Conservation (phyloP, 495 filamentous ascomycete species). For the Aspergillus coremiiformis region DNA sequence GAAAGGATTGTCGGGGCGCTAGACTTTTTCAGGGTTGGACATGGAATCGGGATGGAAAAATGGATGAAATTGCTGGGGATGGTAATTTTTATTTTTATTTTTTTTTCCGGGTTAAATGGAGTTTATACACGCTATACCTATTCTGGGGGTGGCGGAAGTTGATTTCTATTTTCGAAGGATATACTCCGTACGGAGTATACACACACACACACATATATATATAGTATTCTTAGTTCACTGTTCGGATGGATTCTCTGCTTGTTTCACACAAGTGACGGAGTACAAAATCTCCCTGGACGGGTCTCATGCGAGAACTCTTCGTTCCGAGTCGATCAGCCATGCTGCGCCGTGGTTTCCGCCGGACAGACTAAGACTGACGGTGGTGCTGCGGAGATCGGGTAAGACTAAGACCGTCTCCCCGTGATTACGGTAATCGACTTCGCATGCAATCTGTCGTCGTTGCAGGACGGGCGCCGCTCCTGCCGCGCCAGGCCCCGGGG, state of each 20-base stretch:
- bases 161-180: no score
- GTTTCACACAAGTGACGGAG: no score
- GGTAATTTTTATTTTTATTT: neutral
- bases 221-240: no score
- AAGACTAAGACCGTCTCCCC: slow-evolving; percentile 72
- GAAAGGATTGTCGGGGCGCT: neutral
- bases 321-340: slow-evolving; percentile 52
- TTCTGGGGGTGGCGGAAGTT: no score
- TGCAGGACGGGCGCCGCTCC: slow-evolving; percentile 16
- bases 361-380: slow-evolving; percentile 60
- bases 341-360: slow-evolving; percentile 53
- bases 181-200: no score
- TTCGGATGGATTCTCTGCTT: no score
- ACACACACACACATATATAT: no score
- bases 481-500: slow-evolving; percentile 9
- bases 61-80: neutral
- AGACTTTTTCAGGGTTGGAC: neutral
- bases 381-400: slow-evolving; percentile 64
- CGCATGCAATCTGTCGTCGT: slow-evolving; percentile 48
- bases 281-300: no score
- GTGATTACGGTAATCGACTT: slow-evolving; percentile 72
- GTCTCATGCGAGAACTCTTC: slow-evolving; percentile 21
- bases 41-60: neutral
- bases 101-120: no score
- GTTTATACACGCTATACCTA: no score